phyloP scores from a whole-genome alignment of 768 basidiomycete species.

The Tulasnella sp. region DNA sequence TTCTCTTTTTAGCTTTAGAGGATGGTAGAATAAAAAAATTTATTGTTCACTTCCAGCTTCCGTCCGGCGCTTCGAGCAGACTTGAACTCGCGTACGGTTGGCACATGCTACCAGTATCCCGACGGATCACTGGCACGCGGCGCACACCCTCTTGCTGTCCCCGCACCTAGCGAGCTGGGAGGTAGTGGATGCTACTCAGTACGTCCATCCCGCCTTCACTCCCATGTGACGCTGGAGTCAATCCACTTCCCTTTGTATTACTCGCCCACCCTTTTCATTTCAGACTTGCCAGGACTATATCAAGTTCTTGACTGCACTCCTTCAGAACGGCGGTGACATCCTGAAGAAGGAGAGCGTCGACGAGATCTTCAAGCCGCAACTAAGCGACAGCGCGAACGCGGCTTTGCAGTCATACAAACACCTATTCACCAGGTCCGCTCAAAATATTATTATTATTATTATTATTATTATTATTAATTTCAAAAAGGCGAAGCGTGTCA shows the following conservation, averaged over 20 bases:
- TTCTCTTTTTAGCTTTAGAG: too few relatives aligned
- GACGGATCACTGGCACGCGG: neutral
- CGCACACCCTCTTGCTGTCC: neutral
- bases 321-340: neutral
- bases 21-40: too few relatives aligned
- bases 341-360: neutral
- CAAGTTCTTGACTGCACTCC: neutral
- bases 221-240: too few relatives aligned
- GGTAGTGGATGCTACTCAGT: neutral
- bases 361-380: conserved; percentile 1
- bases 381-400: neutral
- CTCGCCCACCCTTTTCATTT: too few relatives aligned
- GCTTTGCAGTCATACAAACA: neutral
- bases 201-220: neutral
- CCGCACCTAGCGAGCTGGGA: neutral
- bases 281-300: neutral
- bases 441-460: neutral
- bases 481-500: too few relatives aligned
- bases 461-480: neutral
- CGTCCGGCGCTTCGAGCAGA: neutral
- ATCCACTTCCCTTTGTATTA: too few relatives aligned
- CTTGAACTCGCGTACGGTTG: neutral
- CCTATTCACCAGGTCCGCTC: neutral
- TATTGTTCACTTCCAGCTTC: too few relatives aligned
- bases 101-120: neutral